These are phyloP conservation scores for Phytomonas francai DNA, from an alignment of 208 protist species.

Conservation along the genomic window DNA sequence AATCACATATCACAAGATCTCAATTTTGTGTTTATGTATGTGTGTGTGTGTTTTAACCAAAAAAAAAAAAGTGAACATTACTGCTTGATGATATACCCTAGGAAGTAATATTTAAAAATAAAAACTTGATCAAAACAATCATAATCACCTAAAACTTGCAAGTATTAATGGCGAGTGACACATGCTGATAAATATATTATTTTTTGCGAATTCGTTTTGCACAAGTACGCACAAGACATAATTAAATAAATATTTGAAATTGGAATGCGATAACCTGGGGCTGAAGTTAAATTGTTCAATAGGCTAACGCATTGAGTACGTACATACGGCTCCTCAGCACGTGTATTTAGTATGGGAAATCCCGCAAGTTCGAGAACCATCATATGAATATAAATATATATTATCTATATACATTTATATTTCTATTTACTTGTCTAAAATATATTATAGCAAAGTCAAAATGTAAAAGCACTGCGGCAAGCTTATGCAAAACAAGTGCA, in stretches of 20 bases:
- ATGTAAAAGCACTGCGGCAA: neutral
- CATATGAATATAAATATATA: neutral
- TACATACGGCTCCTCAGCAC: neutral
- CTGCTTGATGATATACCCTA: neutral
- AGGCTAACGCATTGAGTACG: neutral
- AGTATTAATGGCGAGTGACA: neutral
- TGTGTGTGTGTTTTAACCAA: neutral
- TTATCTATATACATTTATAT: constrained; percentile 7
- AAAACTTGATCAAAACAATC: neutral
- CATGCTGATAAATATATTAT: neutral
- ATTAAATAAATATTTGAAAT: neutral
- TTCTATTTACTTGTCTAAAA: neutral
- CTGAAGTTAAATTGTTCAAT: neutral
- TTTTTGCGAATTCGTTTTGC: neutral
- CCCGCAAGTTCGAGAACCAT: neutral
- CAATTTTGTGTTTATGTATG: neutral
- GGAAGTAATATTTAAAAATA: neutral
- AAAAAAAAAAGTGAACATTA: constrained; percentile 2
- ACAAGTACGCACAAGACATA: neutral
- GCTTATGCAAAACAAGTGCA: neutral
- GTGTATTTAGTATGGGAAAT: neutral
- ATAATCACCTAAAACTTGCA: neutral
- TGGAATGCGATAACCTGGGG: neutral
- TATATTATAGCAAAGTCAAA: neutral
- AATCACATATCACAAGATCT: neutral